Base-by-base conservation (phyloP, 345 rosid species). In the Eucalyptus albens region DNA sequence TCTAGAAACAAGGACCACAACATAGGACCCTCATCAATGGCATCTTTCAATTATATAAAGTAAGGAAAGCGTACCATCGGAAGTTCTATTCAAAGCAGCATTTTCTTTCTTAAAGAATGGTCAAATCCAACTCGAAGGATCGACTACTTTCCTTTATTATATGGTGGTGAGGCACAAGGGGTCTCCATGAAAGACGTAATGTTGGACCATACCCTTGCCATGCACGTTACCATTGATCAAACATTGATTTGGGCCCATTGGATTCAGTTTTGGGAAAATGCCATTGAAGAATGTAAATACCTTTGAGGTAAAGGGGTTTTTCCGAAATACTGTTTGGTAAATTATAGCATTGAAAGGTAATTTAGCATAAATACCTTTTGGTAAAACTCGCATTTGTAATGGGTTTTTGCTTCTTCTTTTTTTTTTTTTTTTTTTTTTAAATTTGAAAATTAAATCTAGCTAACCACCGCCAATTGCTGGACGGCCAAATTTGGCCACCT, bases 331-430 rank as follows among this genome's bases (percentile, higher is more conserved):
- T 1, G 3, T 50, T 15, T 50, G 19, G 19, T 16, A 15, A 50
- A 50, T 50, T 50, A 2, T 50, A 50, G 50, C 6, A 50, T 50
- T 50, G 50, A 50, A 50, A 50, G 50, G 16, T 50, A 50, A 50
- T 5, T 50, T 50, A 50, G 6, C 16, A 14, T 50, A 50, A 50
- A 50, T 15, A 50, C 3, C 6, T 1, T 50, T 15, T 15, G 7
- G 53, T 16, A 15, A 50, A 50, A 50, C 53, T 50, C 7, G 17
- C 53, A 50, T 50, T 50, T 50, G 19, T 50, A 50, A 50, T 50
- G 3, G 1, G 3, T 1, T 50, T 50, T 15, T 50, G 7, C 7
- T 6, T 50, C 3, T 2, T 49, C 5, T 12, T n/a, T n/a, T n/a
- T n/a, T n/a, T n/a, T n/a, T n/a, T n/a, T n/a, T n/a, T n/a, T 4